A percentile compares a stretch with the other conserved stretches of the same genome.
phyloP scores from a whole-genome alignment of 768 basidiomycete species.

The Tricholoma saponaceum region DNA sequence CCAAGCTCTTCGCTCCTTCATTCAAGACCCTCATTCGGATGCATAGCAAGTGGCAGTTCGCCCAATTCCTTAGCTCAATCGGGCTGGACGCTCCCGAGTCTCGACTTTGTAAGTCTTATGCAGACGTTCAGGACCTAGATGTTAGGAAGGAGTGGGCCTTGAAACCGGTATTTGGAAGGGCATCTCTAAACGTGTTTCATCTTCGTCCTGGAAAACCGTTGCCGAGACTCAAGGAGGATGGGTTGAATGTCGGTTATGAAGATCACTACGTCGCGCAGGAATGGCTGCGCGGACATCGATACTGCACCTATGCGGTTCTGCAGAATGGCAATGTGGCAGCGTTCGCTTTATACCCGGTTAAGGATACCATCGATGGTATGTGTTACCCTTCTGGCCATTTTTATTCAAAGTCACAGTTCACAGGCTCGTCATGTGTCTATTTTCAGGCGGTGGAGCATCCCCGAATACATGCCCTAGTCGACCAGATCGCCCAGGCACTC shows the following conservation, averaged over 20 bases:
- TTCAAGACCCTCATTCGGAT: conserved; percentile 14
- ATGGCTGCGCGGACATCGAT: conserved; percentile 14
- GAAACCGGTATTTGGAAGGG: conserved; percentile 16
- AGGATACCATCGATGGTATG: conserved; percentile 18
- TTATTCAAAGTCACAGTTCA: not conserved
- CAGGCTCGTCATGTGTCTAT: conserved; percentile 17
- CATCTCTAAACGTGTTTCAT: conserved; percentile 14
- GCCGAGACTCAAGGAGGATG: conserved; percentile 3
- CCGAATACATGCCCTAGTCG: conserved; percentile 8
- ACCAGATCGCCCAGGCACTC: conserved; percentile 6
- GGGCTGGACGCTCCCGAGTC: conserved; percentile 10
- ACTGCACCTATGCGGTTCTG: conserved; percentile 17
- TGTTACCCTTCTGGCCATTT: not conserved
- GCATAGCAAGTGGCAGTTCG: conserved; percentile 20
- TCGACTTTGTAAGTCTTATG: conserved; percentile 9
- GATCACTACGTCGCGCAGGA: conserved; percentile 18
- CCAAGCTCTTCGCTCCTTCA: conserved; percentile 12
- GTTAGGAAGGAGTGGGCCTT: conserved; percentile 15
- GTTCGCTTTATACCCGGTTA: conserved; percentile 13
- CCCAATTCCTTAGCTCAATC: conserved; percentile 7
- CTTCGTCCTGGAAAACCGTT: conserved; percentile 10
- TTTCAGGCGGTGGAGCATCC: conserved; percentile 15
- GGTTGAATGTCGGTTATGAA: conserved; percentile 8
- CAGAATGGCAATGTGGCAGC: conserved; percentile 12
- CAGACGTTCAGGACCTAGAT: conserved; percentile 10